Conservation (phyloP, 768 basidiomycete genomes). For the Rhodosporidiobolus sp. region DNA sequence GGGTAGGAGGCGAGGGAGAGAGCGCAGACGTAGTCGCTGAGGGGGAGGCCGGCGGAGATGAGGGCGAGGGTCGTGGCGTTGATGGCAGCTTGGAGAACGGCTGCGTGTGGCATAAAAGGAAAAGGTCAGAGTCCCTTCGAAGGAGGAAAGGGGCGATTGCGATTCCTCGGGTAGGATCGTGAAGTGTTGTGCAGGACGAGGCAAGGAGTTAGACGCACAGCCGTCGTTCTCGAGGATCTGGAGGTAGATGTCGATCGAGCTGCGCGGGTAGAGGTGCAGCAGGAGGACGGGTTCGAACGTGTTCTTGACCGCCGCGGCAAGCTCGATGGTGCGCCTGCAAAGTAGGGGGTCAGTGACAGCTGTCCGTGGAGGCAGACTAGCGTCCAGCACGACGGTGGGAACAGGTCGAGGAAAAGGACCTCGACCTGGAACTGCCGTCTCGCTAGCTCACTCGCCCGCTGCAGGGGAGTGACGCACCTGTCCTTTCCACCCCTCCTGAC, state of each 20-base stretch:
- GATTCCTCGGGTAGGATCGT: background rate
- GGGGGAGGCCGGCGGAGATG: constrained; percentile 81
- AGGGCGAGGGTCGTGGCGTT: constrained; percentile 93
- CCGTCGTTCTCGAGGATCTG: constrained; percentile 94
- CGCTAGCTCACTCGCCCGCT: background rate
- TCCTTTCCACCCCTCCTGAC: constrained; percentile 33
- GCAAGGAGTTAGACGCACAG: constrained; percentile 44
- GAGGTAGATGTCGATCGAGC: constrained; percentile 88
- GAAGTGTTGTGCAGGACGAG: background rate
- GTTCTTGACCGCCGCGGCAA: constrained; percentile 79
- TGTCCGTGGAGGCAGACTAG: background rate
- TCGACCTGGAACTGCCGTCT: background rate
- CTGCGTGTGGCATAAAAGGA: constrained; percentile 46
- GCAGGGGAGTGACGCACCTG: background rate
- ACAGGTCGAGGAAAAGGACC: constrained; percentile 5
- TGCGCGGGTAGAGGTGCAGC: constrained; percentile 83
- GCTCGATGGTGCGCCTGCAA: constrained; percentile 54
- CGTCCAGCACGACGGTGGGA: background rate
- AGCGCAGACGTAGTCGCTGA: constrained; percentile 86
- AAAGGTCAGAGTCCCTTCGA: background rate
- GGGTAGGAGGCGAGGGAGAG: constrained; percentile 81
- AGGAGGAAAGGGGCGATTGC: background rate
- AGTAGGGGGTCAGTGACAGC: background rate
- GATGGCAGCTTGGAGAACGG: constrained; percentile 81
- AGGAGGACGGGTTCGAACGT: constrained; percentile 96